Base-by-base conservation (phyloP, 2,329 filamentous ascomycete species). In the Aureobasidium sp. region DNA sequence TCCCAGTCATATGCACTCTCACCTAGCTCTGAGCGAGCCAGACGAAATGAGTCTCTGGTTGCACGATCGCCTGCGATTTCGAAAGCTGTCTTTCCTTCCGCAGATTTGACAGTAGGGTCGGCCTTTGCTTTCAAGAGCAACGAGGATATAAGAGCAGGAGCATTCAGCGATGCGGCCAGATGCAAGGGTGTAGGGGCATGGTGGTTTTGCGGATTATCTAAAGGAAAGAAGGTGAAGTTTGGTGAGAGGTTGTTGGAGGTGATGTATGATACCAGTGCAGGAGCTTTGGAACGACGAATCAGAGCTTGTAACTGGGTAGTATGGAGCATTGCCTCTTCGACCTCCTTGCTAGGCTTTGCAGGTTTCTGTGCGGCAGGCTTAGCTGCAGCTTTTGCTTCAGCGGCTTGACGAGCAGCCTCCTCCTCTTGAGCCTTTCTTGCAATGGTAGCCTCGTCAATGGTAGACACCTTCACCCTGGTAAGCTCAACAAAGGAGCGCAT, bases 401-500 rank as follows among this genome's bases (percentile, higher is more conserved):
- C 36, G 17, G 62, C 48, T 17, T 52, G 44, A 4, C 55, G 42
- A 10, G 53, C 64, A 6, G 72, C 65, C 50, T 73, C 69, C 36
- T 63, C 64, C 9, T 73, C 65, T 47, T 73, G 70, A 26, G 70
- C 66, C 63, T 70, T 73, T 72, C 80, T 47, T 66, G 67, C 20
- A 64, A 68, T 62, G 77, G 81, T 37, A 42, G 63, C 68, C 17
- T 73, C 88, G 63, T 90, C 83, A 32, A 97, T 83, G 65, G 89
- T 87, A 53, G 85, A 86, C 51, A 96, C 82, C 74, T 99, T 97
- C 17, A 97, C 82, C 17, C 94, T 82, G 0, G 94, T 99, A 36
- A 99, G 82, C 76, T 99, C 94, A 65, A 96, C 89, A 69, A 97
- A 99, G 0, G 89, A 89, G 42, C 93, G 85, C 88, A 97, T 94